Percentiles rank a stretch among this genome's conserved stretches.
Conservation (phyloP, 208 protist genomes). For the Leishmania mexicana region DNA sequence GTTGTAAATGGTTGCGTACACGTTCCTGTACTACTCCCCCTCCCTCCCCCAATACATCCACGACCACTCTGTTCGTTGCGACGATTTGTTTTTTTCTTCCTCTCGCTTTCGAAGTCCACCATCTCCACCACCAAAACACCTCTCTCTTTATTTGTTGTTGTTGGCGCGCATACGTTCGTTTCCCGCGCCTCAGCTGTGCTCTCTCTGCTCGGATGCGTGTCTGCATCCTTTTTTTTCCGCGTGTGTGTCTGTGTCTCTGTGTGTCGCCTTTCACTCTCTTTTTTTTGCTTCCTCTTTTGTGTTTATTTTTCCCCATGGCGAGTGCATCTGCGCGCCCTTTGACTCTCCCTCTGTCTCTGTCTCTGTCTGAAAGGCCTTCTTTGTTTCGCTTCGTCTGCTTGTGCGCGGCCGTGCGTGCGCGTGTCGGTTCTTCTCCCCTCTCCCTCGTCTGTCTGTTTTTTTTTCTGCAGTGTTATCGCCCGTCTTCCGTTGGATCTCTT, state of each 20-base stretch:
- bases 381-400: not conserved
- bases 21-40: not conserved
- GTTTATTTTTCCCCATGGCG: not conserved
- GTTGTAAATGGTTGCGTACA: not conserved
- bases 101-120: not conserved
- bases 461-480: too few species aligned
- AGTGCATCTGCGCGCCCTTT: not conserved
- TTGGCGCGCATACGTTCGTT: not conserved
- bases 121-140: not conserved
- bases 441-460: not conserved
- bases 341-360: not conserved
- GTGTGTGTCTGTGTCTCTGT: not conserved
- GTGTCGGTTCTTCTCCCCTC: not conserved
- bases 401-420: not conserved
- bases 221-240: not conserved
- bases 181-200: not conserved
- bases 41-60: not conserved
- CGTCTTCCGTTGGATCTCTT: not conserved
- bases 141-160: not conserved
- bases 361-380: not conserved
- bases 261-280: not conserved
- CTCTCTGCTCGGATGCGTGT: not conserved
- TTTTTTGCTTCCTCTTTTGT: not conserved
- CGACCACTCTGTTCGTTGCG: not conserved
- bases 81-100: not conserved